These are phyloP conservation scores for Auriscalpium orientale DNA, from an alignment of 768 basidiomycete species.

Conservation along the genomic window DNA sequence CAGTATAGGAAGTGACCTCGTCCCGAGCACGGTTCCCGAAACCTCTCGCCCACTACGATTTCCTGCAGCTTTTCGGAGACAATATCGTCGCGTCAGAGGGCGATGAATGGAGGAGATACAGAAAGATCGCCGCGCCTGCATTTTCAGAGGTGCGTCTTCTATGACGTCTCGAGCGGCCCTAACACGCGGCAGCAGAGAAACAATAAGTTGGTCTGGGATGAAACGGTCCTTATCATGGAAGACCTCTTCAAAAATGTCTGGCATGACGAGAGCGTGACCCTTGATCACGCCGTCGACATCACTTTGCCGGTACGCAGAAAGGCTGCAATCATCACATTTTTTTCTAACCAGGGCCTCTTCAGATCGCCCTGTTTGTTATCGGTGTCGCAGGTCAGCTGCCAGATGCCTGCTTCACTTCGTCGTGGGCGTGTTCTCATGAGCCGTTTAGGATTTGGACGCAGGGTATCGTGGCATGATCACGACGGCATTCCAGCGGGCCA, in stretches of 20 bases:
- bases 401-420: too few relatives aligned
- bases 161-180: not conserved
- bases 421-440: not conserved
- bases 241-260: constrained; percentile 36
- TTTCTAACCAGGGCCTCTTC: not conserved
- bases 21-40: constrained; percentile 51
- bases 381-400: constrained; percentile 42
- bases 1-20: constrained; percentile 39
- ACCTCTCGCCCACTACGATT: constrained; percentile 37
- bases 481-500: constrained; percentile 35
- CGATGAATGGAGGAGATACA: constrained; percentile 57
- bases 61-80: constrained; percentile 43
- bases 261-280: constrained; percentile 31
- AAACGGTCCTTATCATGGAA: constrained; percentile 23
- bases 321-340: not conserved
- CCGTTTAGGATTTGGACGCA: constrained; percentile 37
- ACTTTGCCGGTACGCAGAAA: constrained; percentile 39
- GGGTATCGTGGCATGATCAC: constrained; percentile 42
- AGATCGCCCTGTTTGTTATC: constrained; percentile 53
- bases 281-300: constrained; percentile 42
- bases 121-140: constrained; percentile 55
- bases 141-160: constrained; percentile 45
- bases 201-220: constrained; percentile 33
- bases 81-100: constrained; percentile 64
- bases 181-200: constrained; percentile 20